Evolutionary conservation across 441 rosid genomes (phyloP).

Genomic region (Monsonia emarginata): DNA sequence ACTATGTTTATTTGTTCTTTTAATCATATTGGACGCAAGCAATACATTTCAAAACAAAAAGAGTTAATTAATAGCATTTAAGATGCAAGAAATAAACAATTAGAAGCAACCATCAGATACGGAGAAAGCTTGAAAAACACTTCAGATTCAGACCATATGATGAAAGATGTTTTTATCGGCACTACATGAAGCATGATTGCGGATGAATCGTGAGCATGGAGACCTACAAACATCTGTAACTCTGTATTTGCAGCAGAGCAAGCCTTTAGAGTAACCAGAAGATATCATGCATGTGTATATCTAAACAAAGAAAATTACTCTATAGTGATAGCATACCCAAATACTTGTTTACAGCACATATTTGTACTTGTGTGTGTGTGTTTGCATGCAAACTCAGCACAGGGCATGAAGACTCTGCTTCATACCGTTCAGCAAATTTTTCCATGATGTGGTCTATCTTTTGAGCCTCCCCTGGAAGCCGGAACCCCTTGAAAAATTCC

Average conservation of each 20-base stretch:
- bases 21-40: neutral
- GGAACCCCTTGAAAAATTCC: constrained; percentile 87
- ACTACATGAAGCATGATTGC: neutral
- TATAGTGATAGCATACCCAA: neutral
- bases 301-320: neutral
- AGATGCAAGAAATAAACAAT: neutral
- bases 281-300: neutral
- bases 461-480: constrained; percentile 99
- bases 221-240: neutral
- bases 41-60: neutral
- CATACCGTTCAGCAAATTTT: constrained; percentile 96
- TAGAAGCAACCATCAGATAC: neutral
- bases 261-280: neutral
- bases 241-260: neutral
- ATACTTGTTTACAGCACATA: neutral
- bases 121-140: neutral
- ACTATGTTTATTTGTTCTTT: neutral
- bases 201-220: neutral
- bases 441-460: constrained; percentile 99
- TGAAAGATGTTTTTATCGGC: neutral
- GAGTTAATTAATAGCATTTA: neutral
- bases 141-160: neutral
- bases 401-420: neutral
- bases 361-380: too few relatives aligned
- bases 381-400: neutral